These are phyloP conservation scores for Pterula multifida DNA, from an alignment of 1,284 basidiomycete genomes.

Conservation along the genomic window DNA sequence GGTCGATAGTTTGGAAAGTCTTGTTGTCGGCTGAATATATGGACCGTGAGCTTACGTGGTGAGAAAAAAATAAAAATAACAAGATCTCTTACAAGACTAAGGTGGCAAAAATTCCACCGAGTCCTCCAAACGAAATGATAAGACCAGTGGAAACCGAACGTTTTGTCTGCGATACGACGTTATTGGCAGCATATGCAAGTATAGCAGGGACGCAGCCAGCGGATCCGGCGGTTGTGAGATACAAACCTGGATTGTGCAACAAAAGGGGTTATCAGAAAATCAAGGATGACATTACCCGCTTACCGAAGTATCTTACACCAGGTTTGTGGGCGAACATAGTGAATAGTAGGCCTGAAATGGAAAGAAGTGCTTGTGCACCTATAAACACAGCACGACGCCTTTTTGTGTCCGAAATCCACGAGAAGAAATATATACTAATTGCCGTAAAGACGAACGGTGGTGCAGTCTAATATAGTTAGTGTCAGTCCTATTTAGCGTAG, in stretches of 20 bases:
- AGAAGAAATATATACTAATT: neutral
- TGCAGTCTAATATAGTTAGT: neutral
- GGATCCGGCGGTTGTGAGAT: conserved; percentile 29
- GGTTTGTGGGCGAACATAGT: conserved; percentile 23
- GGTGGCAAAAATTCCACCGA: conserved; percentile 31
- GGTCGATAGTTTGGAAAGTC: conserved; percentile 1
- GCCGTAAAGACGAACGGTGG: neutral
- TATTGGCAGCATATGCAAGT: conserved; percentile 37
- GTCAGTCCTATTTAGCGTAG: neutral
- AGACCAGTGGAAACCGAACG: conserved; percentile 31
- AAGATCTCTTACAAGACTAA: conserved; percentile 6
- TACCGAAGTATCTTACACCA: conserved; percentile 29
- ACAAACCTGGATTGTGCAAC: conserved; percentile 19
- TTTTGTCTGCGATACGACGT: conserved; percentile 33
- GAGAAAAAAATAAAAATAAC: neutral
- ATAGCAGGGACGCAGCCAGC: conserved; percentile 31
- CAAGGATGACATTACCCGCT: neutral
- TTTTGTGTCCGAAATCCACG: conserved; percentile 9
- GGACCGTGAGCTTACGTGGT: neutral
- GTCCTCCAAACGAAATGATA: conserved; percentile 29
- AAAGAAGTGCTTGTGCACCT: conserved; percentile 25
- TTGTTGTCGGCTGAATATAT: neutral
- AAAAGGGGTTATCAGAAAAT: neutral
- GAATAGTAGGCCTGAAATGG: conserved; percentile 25
- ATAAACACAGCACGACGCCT: conserved; percentile 28